phyloP scores from a whole-genome alignment of 345 rosid genomes.

The Acer saccharum region DNA sequence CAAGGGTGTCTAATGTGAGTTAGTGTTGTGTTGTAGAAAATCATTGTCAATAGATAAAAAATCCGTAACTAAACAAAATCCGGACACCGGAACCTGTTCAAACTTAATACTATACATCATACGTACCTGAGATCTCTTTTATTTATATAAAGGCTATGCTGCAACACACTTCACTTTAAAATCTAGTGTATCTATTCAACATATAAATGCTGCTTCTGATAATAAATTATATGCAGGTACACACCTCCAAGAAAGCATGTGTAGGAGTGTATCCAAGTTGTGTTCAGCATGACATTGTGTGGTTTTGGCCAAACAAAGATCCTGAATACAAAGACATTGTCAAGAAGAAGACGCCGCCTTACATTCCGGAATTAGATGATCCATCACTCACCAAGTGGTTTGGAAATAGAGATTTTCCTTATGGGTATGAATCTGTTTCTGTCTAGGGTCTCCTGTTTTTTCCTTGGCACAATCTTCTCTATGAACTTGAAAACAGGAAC shows the following conservation, averaged over 20 bases:
- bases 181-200: too few species aligned
- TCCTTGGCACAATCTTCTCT: background rate
- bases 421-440: constrained; percentile 47
- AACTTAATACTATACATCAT: too few species aligned
- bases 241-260: constrained; percentile 72
- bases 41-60: too few species aligned
- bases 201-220: too few species aligned
- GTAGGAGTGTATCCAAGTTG: constrained; percentile 65
- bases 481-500: background rate
- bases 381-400: constrained; percentile 62
- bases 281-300: constrained; percentile 70
- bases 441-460: background rate
- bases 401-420: constrained; percentile 78
- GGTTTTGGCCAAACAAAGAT: constrained; percentile 90
- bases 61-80: too few species aligned
- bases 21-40: too few species aligned
- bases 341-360: constrained; percentile 63
- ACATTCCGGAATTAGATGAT: constrained; percentile 70
- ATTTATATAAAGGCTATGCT: too few species aligned
- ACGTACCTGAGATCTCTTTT: too few species aligned
- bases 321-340: constrained; percentile 63
- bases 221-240: constrained; percentile 42
- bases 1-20: too few species aligned
- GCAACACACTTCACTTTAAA: too few species aligned
- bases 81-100: too few species aligned